These are phyloP conservation scores for Punctularia strigosozonata DNA, from an alignment of 768 basidiomycete genomes.

Conservation along the genomic window DNA sequence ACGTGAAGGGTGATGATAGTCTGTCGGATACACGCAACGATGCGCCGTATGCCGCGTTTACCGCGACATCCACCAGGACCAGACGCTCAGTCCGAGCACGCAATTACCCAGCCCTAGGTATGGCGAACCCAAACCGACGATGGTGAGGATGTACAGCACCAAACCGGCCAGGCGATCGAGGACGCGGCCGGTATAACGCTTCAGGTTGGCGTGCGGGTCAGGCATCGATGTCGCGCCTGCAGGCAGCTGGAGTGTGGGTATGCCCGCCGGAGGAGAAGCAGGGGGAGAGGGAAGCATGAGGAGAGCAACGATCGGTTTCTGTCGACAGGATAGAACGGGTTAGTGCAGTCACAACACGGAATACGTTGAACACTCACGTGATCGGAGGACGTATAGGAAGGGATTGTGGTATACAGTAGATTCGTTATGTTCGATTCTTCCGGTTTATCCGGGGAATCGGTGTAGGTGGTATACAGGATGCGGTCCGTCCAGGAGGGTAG, in stretches of 20 bases:
- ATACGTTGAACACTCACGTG: constrained; percentile 43
- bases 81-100: constrained; percentile 51
- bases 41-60: too few species aligned
- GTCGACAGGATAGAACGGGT: constrained; percentile 4
- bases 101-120: constrained; percentile 65
- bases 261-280: constrained; percentile 11
- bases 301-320: constrained; percentile 84
- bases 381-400: constrained; percentile 81
- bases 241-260: constrained; percentile 40
- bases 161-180: constrained; percentile 71
- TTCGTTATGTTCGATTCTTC: constrained; percentile 46
- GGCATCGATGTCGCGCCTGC: constrained; percentile 35
- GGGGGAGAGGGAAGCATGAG: constrained; percentile 44
- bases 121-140: constrained; percentile 69
- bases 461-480: constrained; percentile 71
- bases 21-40: too few species aligned
- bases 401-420: constrained; percentile 67
- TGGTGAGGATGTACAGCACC: constrained; percentile 64
- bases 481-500: constrained; percentile 91
- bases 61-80: constrained; percentile 62
- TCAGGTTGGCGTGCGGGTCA: constrained; percentile 40
- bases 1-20: too few species aligned
- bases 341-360: background rate
- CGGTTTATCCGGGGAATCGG: constrained; percentile 43
- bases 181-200: constrained; percentile 51